These are phyloP conservation scores for Cladosporium velox DNA, from an alignment of 2,329 filamentous ascomycete species.

Conservation along the genomic window DNA sequence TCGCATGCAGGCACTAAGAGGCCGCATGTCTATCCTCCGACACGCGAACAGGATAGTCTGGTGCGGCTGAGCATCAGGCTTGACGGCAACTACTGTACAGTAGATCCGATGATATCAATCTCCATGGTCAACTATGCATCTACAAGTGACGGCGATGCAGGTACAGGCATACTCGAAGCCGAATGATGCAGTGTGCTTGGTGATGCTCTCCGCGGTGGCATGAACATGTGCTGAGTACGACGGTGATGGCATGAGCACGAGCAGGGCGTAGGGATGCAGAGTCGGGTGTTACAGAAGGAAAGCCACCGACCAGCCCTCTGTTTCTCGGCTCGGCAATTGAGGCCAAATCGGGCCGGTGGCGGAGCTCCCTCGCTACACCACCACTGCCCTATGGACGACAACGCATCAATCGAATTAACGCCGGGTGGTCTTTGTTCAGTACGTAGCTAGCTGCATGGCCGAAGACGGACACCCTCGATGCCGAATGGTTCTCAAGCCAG, in stretches of 20 bases:
- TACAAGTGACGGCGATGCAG: background rate
- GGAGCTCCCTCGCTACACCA: conserved; percentile 2
- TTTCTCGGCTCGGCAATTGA: conserved; percentile 8
- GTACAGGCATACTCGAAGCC: background rate
- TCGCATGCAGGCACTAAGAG: background rate
- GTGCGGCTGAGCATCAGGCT: background rate
- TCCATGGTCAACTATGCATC: background rate
- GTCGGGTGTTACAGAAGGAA: background rate
- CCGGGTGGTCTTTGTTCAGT: background rate
- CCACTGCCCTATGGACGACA: background rate
- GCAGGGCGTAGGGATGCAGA: background rate
- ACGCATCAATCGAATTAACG: background rate
- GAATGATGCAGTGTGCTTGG: background rate
- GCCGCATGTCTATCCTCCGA: background rate
- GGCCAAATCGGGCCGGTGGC: conserved; percentile 4
- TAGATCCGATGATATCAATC: background rate
- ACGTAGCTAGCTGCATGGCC: background rate
- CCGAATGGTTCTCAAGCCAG: background rate
- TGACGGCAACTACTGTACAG: background rate
- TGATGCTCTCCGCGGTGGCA: background rate
- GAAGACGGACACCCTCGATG: background rate
- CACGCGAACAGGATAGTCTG: background rate
- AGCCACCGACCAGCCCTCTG: background rate
- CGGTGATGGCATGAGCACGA: background rate
- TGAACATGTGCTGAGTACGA: background rate